These are phyloP conservation scores for Rhizopus stolonifer DNA, from an alignment of 371 early-diverging fungal species.

Conservation along the genomic window DNA sequence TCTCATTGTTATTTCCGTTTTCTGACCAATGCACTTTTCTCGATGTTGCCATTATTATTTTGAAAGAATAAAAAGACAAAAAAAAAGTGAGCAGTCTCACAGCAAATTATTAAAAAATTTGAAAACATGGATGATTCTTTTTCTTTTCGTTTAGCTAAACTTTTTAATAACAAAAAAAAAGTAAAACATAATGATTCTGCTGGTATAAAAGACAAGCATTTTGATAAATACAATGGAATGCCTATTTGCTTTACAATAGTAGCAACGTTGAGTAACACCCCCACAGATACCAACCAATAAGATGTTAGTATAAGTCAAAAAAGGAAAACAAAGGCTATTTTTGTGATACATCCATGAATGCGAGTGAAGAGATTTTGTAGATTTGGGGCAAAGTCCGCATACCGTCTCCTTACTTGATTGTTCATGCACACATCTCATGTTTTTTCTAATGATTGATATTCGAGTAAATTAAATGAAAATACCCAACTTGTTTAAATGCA, in stretches of 20 bases:
- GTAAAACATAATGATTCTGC: background rate
- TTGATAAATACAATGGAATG: background rate
- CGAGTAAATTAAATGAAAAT: no score
- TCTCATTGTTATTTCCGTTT: constrained; percentile 18
- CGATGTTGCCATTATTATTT: constrained; percentile 21
- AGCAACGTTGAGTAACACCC: background rate
- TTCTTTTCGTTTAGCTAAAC: no score
- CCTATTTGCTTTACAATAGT: no score
- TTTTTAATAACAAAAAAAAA: background rate
- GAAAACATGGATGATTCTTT: no score
- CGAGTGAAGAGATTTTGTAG: no score
- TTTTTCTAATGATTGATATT: no score
- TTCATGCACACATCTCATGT: no score
- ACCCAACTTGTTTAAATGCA: no score
- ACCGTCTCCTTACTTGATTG: no score
- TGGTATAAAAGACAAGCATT: background rate
- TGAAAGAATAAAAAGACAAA: background rate
- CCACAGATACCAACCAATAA: background rate
- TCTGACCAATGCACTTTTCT: constrained; percentile 38
- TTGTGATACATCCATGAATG: no score
- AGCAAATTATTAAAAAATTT: background rate
- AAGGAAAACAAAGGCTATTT: no score
- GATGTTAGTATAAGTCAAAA: background rate
- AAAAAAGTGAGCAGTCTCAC: background rate
- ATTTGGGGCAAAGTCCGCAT: no score